Base-by-base conservation (phyloP, 1,139 yeast species). In the Tardiomyces depauwii region DNA sequence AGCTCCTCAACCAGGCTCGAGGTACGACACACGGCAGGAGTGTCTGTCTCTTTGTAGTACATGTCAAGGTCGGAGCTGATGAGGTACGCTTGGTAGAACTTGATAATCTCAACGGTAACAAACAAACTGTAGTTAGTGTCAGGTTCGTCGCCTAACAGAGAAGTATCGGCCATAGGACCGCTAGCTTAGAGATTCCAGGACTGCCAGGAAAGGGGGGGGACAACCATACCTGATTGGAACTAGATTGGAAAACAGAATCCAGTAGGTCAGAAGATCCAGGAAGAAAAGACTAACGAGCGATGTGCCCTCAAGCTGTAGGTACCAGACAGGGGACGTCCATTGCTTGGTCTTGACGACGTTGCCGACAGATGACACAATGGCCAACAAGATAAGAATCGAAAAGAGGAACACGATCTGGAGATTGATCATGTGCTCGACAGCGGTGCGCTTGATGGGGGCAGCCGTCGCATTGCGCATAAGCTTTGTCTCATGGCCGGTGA, bases 391-490 rank as follows among this genome's bases (percentile, higher is more conserved):
- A 54, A 93, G 74, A 47, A 93, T 81, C 36, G 82, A 77, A 61
- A 93, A 91, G 50, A 93, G 70, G 1, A 91, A 95, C 52, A 91
- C 70, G 58, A 91, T 91, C 63, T 93, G 98, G 57, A 86, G 67
- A 62, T 93, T 93, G 54, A 93, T 89, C 65, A 89, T 86, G 64
- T 95, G 78, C 68, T 93, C 99, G 13, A 93, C 97, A 25, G 95
- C 96, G 1, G 98, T 93, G 58, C 95, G 76, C 62, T 93, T 93
- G 57, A 93, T 93, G 3, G 98, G 98, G 1, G 99, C 82, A 2
- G 98, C 96, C 1, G 97, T 89, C 13, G 99, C 98, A 67, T 93
- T 93, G 61, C 98, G 78, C 98, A 93, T 91, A 53, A 93, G 73
- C 60, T 93, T 93, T 0, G 99, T 91, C 66, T 93, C 98, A 63